Evolutionary conservation across 192 early-diverging fungal species (phyloP), one percentile per base, ranked within the genome.

Genomic region (Dispira simplex): DNA sequence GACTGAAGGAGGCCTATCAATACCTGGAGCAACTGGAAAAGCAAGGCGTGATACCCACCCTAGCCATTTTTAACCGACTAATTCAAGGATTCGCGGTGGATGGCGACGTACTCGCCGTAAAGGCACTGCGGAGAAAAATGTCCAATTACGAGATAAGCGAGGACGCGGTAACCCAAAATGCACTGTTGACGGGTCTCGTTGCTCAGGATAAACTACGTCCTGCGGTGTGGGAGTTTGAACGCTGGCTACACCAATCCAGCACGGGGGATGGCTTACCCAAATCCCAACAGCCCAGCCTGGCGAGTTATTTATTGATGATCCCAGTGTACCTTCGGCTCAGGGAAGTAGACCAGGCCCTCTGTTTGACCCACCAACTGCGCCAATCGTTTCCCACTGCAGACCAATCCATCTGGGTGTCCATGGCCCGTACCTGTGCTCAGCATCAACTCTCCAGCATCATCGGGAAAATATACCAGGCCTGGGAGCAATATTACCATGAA

Each of bases 131-230:
- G 11, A n/a, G 43, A n/a, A 14, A 46, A 21, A 62, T 62, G 59
- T 20, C n/a, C 12, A 21, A 9, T 5, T 44, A 16, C 16, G 44
- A 14, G n/a, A 45, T 62, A 21, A 10, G 13, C 18, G 59, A 44
- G 44, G 43, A 62, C 59, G 44, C 59, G 14, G 16, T 39, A 16
- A 62, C 59, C 18, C 59, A 62, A 45, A 62, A 62, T n/a, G 59
- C 59, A 13, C 12, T 62, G 5, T 39, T 62, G 2, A 25, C 16
- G 1, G 59, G 59, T 0, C 44, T 62, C 10, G 26, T 62, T 39
- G 16, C 4, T 8, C 43, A n/a, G 28, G 28, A 46, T n/a, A 39
- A 45, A 20, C 25, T 14, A 14, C 59, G 43, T 13, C n/a, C 44
- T 20, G 59, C 59, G 44, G 43, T 46, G 12, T n/a, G n/a, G 23